Conservation (phyloP, 139 green algal genomes). For the Edaphochlamys debaryana region DNA sequence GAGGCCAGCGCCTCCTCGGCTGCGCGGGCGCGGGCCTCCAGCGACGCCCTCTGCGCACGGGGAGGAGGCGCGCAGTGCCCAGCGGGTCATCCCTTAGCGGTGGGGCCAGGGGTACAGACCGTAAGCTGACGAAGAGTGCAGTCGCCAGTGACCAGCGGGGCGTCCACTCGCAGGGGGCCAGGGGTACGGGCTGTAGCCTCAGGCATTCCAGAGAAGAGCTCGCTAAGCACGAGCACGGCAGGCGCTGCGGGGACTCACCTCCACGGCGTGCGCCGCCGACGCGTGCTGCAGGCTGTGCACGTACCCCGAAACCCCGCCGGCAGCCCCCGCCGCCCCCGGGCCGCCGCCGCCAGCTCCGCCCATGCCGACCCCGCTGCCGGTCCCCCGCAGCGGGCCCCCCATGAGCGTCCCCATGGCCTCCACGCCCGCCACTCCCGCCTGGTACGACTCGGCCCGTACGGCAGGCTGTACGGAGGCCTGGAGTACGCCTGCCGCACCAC, state of each 20-base stretch:
- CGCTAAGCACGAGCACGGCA: no score
- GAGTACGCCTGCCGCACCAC: no score
- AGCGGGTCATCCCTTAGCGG: no score
- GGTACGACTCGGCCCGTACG: constrained; percentile 4
- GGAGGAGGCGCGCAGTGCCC: no score
- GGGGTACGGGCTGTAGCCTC: no score
- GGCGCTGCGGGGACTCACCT: constrained; percentile 3
- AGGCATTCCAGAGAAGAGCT: no score
- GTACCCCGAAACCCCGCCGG: neutral
- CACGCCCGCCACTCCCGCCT: neutral
- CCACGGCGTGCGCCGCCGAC: neutral
- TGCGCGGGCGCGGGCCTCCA: constrained; percentile 25
- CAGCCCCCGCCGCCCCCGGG: neutral
- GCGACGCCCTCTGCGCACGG: neutral
- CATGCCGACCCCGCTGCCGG: neutral
- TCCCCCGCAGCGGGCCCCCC: neutral
- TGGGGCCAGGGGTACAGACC: no score
- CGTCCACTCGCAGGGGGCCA: no score
- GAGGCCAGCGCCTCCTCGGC: constrained; percentile 32
- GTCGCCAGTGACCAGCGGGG: no score
- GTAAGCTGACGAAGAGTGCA: no score
- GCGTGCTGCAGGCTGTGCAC: constrained; percentile 22
- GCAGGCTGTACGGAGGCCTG: no score
- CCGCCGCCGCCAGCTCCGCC: neutral
- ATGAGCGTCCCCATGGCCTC: neutral